Conservation (phyloP, 305 asterid species). For the Solanum hybrid region DNA sequence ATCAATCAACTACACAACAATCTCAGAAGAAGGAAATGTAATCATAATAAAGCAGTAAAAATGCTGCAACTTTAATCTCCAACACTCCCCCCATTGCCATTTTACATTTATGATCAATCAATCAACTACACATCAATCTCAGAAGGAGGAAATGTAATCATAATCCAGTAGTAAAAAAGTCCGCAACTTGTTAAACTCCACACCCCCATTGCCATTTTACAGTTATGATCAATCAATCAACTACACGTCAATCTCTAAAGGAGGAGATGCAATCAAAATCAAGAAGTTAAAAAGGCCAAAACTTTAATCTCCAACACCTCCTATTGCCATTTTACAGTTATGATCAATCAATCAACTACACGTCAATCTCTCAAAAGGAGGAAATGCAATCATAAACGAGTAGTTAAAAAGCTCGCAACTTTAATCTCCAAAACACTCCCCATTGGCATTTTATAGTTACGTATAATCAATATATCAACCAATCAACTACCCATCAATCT, state of each 20-base stretch:
- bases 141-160: background rate
- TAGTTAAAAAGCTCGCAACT: background rate
- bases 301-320: background rate
- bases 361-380: background rate
- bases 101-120: background rate
- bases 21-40: background rate
- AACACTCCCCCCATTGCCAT: background rate
- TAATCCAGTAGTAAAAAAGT: no score
- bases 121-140: background rate
- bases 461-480: background rate
- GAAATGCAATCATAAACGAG: background rate
- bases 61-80: background rate
- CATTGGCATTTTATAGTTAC: background rate
- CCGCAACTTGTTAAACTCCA: no score
- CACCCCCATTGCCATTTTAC: no score
- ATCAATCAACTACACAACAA: no score
- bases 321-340: background rate
- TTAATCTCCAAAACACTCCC: background rate
- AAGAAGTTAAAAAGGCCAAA: background rate
- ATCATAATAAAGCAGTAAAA: background rate
- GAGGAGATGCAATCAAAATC: background rate
- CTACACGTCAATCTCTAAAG: no score
- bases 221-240: no score
- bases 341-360: background rate
- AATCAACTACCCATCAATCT: background rate